A percentile compares a stretch with the other conserved stretches of the same genome.
phyloP scores from a whole-genome alignment of 2,329 filamentous ascomycete genomes.

The Sarocladium strictum region DNA sequence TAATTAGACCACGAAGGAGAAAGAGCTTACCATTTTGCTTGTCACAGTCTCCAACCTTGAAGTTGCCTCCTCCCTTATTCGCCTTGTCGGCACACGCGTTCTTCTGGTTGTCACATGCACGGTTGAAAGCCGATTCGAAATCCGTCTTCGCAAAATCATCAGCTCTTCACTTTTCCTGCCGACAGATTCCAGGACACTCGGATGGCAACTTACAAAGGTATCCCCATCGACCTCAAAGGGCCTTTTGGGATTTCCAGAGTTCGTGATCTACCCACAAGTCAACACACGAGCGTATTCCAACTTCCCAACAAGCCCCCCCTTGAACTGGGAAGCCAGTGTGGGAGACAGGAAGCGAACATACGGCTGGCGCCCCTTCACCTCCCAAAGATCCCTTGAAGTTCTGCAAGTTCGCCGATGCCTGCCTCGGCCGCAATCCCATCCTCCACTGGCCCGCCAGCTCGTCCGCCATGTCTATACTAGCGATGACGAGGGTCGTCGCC shows the following conservation, averaged over 20 bases:
- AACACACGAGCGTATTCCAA: no score
- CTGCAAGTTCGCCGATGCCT: slow-evolving; percentile 31
- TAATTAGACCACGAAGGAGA: background rate
- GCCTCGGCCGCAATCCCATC: slow-evolving; percentile 28
- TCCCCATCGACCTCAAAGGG: slow-evolving; percentile 38
- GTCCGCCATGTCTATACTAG: slow-evolving; percentile 21
- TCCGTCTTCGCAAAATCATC: slow-evolving; percentile 26
- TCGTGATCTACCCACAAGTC: slow-evolving; percentile 26
- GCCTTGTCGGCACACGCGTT: slow-evolving; percentile 38
- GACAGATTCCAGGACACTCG: background rate
- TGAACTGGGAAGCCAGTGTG: no score
- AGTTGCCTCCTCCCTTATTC: slow-evolving; percentile 27
- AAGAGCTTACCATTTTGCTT: slow-evolving; percentile 34
- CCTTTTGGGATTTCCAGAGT: slow-evolving; percentile 30
- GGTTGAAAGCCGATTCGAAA: slow-evolving; percentile 34
- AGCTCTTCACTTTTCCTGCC: no score
- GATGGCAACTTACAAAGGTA: slow-evolving; percentile 35
- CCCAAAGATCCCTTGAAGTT: slow-evolving; percentile 34
- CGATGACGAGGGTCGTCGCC: background rate
- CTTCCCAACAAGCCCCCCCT: no score
- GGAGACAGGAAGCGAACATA: slow-evolving; percentile 16
- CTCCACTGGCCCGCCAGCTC: slow-evolving; percentile 30
- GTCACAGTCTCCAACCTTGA: slow-evolving; percentile 39
- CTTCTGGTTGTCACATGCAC: slow-evolving; percentile 43
- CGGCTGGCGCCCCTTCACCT: slow-evolving; percentile 28